phyloP scores from a whole-genome alignment of 495 filamentous ascomycete species.

The Aspergillus ellipticus region DNA sequence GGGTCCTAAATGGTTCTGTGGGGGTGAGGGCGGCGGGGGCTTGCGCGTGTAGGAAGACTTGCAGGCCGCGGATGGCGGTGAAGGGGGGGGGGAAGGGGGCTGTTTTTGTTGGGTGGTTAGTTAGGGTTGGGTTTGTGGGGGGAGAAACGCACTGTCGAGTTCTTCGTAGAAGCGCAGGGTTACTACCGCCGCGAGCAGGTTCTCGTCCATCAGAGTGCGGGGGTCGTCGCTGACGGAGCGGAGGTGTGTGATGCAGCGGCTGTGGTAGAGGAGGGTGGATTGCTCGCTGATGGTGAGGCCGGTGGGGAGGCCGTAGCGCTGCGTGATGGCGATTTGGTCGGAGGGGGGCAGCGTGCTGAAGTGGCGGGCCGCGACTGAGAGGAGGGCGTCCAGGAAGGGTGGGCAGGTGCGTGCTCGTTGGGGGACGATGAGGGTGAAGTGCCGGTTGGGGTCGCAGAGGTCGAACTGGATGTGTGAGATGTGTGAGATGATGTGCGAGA shows the following conservation, averaged over 20 bases:
- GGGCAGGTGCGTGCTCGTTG: constrained; percentile 17
- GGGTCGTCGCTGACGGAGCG: constrained; percentile 19
- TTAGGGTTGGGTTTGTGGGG: neutral
- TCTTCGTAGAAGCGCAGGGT: constrained; percentile 21
- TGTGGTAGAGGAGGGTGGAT: constrained; percentile 24
- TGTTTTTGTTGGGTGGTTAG: neutral
- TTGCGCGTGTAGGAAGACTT: constrained; percentile 19
- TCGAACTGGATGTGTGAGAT: too few relatives aligned
- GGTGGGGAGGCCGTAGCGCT: constrained; percentile 3
- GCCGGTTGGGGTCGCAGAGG: constrained; percentile 19
- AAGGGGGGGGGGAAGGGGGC: constrained; percentile 21
- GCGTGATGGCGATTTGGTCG: constrained; percentile 9
- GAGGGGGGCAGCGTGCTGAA: constrained; percentile 14
- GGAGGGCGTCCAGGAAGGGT: constrained; percentile 19
- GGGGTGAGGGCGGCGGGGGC: constrained; percentile 8
- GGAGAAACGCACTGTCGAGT: constrained; percentile 11
- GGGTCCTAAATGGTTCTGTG: neutral
- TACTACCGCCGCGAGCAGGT: constrained; percentile 18
- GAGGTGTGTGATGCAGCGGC: constrained; percentile 18
- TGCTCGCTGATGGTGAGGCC: constrained; percentile 16
- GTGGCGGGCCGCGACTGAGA: constrained; percentile 20
- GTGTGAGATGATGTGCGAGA: too few relatives aligned
- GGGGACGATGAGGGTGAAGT: constrained; percentile 20
- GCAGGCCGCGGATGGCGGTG: constrained; percentile 18
- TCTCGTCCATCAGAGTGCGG: constrained; percentile 25